Evolutionary conservation across 208 protist species (phyloP).

Genomic region (Acanthamoeba culbertsoni): DNA sequence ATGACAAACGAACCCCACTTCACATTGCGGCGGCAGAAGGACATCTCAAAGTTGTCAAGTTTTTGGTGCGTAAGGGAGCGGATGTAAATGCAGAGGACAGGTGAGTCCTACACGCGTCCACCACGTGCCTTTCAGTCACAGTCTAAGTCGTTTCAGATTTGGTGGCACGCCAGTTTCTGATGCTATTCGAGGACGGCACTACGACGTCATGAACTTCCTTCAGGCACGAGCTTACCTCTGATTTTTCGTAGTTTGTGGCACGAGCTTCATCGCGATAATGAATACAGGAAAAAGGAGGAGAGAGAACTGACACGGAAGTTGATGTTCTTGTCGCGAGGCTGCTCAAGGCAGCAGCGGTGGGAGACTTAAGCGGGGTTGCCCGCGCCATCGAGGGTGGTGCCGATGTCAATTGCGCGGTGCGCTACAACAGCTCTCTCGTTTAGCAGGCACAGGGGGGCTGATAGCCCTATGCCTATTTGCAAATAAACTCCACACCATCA

Average conservation of each 20-base stretch:
- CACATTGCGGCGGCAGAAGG: conserved; percentile 72
- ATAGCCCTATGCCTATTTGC: too few relatives aligned
- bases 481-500: too few relatives aligned
- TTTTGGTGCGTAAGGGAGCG: conserved; percentile 62
- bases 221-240: neutral
- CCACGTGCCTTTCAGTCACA: neutral
- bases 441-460: too few relatives aligned
- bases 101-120: neutral
- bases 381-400: neutral
- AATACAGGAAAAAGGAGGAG: neutral
- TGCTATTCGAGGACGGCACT: neutral
- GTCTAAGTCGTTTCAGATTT: neutral
- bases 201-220: neutral
- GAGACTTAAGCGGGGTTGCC: neutral
- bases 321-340: neutral
- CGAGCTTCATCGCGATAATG: too few relatives aligned
- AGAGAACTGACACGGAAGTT: neutral
- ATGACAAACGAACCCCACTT: conserved; percentile 72
- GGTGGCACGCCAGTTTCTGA: conserved; percentile 15
- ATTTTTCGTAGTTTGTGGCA: neutral
- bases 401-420: neutral
- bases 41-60: conserved; percentile 67
- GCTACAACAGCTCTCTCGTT: neutral
- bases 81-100: conserved; percentile 59
- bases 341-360: neutral